Conservation (phyloP, 208 protist genomes). For the Trypanosoma scelopori region DNA sequence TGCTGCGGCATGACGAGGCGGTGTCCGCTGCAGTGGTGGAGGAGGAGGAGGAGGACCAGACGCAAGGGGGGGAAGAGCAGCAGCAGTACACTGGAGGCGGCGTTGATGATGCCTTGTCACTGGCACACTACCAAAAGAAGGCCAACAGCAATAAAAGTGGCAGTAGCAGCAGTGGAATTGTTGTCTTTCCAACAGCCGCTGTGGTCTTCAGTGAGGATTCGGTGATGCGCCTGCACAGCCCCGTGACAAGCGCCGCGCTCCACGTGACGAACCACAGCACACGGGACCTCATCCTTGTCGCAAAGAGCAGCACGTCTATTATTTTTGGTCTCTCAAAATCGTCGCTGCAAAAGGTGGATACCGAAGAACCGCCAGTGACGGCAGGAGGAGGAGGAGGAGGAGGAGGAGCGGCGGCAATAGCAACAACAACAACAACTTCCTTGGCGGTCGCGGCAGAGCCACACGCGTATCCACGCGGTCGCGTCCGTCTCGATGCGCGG, state of each 20-base stretch:
- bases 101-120: neutral
- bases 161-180: neutral
- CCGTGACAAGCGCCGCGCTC: constrained; percentile 26
- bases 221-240: constrained; percentile 31
- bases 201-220: constrained; percentile 43
- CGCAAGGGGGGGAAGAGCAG: neutral
- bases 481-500: constrained; percentile 46
- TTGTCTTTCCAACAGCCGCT: constrained; percentile 35
- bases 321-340: constrained; percentile 29
- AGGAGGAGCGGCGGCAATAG: neutral
- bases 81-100: neutral
- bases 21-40: constrained; percentile 28
- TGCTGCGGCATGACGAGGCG: constrained; percentile 50
- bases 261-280: constrained; percentile 43
- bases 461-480: constrained; percentile 32
- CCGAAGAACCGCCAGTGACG: no score
- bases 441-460: neutral
- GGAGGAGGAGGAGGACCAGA: neutral
- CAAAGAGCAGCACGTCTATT: constrained; percentile 39
- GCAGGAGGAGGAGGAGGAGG: no score
- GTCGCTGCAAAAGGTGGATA: constrained; percentile 1
- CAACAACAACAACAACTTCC: neutral
- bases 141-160: neutral
- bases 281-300: constrained; percentile 43
- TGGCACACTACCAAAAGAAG: neutral